Conservation (phyloP, 2,329 filamentous ascomycete species). For the Scytalidium lignicola region DNA sequence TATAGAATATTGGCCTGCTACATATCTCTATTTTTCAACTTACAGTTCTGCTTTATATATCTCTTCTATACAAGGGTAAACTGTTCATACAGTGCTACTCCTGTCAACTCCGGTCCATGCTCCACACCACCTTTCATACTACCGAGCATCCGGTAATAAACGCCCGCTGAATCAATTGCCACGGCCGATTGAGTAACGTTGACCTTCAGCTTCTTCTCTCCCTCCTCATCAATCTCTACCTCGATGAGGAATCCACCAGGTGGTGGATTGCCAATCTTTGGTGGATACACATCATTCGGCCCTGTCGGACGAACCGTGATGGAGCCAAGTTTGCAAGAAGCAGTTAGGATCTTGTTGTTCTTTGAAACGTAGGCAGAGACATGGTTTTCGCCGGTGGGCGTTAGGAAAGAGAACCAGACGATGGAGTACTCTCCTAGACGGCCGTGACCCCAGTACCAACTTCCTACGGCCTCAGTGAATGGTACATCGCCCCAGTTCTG, state of each 20-base stretch:
- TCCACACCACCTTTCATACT: neutral
- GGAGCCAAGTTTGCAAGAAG: slow-evolving; percentile 21
- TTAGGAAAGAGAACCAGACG: slow-evolving; percentile 37
- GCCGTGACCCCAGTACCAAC: slow-evolving; percentile 42
- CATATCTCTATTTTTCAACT: too few species aligned
- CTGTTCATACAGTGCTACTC: neutral
- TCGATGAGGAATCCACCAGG: neutral
- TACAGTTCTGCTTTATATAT: neutral
- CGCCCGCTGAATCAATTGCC: neutral
- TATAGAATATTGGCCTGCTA: too few species aligned
- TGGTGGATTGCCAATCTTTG: slow-evolving; percentile 1
- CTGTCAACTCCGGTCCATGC: neutral
- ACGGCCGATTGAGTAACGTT: neutral
- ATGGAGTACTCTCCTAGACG: slow-evolving; percentile 36
- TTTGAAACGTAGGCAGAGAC: slow-evolving; percentile 25
- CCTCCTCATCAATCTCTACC: neutral
- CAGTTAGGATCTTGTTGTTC: slow-evolving; percentile 22
- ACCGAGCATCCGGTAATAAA: neutral
- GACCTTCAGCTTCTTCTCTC: neutral
- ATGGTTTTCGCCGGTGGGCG: slow-evolving; percentile 20
- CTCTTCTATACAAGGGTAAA: neutral
- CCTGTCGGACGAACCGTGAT: slow-evolving; percentile 15
- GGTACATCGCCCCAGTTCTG: slow-evolving; percentile 38
- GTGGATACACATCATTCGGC: slow-evolving; percentile 12
- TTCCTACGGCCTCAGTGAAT: slow-evolving; percentile 27